Evolutionary conservation across 768 basidiomycete species (phyloP).

Genomic region (Pholiota microspora): DNA sequence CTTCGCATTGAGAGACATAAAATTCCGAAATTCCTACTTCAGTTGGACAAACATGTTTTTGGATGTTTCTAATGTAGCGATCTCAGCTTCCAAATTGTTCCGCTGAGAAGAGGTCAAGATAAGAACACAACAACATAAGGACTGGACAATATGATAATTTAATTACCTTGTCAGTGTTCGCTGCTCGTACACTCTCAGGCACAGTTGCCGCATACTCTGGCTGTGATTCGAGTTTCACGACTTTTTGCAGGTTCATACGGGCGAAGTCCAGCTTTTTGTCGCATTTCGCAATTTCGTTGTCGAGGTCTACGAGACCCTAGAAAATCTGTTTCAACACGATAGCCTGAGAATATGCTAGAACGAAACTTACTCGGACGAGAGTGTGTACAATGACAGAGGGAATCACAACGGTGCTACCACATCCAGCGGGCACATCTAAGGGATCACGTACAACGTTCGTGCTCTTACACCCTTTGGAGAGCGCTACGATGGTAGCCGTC

Average conservation of each 20-base stretch:
- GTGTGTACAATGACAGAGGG: constrained; percentile 75
- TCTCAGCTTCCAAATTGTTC: constrained; percentile 77
- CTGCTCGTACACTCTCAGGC: constrained; percentile 68
- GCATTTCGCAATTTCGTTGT: constrained; percentile 84
- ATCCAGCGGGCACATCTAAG: constrained; percentile 80
- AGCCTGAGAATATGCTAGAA: not conserved
- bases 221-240: constrained; percentile 68
- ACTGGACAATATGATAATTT: constrained; percentile 1
- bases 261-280: constrained; percentile 86
- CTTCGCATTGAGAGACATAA: too few relatives aligned
- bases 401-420: constrained; percentile 80
- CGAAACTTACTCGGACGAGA: constrained; percentile 70
- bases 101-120: constrained; percentile 41
- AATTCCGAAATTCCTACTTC: constrained; percentile 47
- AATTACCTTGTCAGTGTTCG: constrained; percentile 82
- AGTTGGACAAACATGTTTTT: constrained; percentile 75
- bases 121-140: not conserved
- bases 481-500: constrained; percentile 66
- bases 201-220: constrained; percentile 79
- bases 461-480: constrained; percentile 87
- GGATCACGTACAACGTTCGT: constrained; percentile 63
- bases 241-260: constrained; percentile 68
- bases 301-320: constrained; percentile 88
- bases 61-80: constrained; percentile 66
- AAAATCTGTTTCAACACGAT: not conserved